Evolutionary conservation across 2,329 filamentous ascomycete genomes (phyloP), one percentile per base, ranked within the genome.

Genomic region (Monilinia fructigena): DNA sequence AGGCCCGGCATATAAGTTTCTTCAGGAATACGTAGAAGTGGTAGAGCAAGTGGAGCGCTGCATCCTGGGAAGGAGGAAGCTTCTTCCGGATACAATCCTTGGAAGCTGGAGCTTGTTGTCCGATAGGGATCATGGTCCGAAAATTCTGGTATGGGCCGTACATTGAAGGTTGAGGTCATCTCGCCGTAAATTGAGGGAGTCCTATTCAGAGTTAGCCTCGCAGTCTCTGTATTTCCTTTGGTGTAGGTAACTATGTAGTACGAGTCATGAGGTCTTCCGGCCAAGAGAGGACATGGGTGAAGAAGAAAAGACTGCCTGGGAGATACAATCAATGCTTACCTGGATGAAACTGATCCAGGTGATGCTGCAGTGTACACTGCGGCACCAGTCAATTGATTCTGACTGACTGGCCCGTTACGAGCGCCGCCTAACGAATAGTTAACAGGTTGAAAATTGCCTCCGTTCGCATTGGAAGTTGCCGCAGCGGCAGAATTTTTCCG

Each of bases 11-110:
- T 69, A 63, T 67, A 73, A 48, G 67, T 62, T 31, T 75, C 74
- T 58, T 75, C 74, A 4, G 74, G 74, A 28, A 76, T 75, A 20
- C 68, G 69, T 23, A 76, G 55, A 52, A 73, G 68, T 53, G 73
- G 73, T 14, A 75, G 68, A 23, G 47, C 35, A 14, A 66, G 70
- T 18, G 71, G 60, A 40, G 70, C 55, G 12, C 68, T 69, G 63
- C 72, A 72, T 26, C 66, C 68, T 12, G 66, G 12, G 48, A 71
- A 74, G 42, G 50, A 47, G 23, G 62, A 58, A 10, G 60, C 63
- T 47, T 65, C 58, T 26, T 69, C 67, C 5, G 47, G 53, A 55
- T 67, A 71, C 38, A 71, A 42, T 12, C 66, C 66, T 55, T 67
- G 66, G 58, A 71, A 74, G 26, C 55, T 55, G 45, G 69, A 64